Evolutionary conservation across 176 grass and related monocot species (phyloP).

Genomic region (Paspalum notatum): DNA sequence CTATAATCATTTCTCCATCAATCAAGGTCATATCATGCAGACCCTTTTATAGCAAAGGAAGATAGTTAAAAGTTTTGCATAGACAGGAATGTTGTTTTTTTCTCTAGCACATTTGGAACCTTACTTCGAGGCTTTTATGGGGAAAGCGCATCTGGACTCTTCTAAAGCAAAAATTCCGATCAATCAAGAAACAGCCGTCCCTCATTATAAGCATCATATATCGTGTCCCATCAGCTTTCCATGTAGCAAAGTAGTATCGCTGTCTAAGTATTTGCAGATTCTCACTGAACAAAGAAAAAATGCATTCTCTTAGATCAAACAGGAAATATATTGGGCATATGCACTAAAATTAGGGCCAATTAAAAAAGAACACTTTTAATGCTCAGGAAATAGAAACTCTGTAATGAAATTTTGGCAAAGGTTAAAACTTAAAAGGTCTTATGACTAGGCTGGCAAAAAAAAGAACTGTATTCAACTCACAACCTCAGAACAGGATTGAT

Average conservation of each 20-base stretch:
- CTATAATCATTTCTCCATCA: constrained; percentile 99
- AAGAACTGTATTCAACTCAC: not conserved
- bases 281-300: constrained; percentile 60
- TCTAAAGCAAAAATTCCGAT: constrained; percentile 89
- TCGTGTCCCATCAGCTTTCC: constrained; percentile 99
- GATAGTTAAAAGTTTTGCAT: constrained; percentile 17
- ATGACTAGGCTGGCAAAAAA: not conserved
- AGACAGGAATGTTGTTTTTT: constrained; percentile 16
- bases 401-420: not conserved
- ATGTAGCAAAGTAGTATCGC: constrained; percentile 99
- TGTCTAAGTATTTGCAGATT: constrained; percentile 97
- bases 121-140: constrained; percentile 79
- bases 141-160: constrained; percentile 99
- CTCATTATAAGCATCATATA: constrained; percentile 99
- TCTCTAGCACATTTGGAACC: constrained; percentile 28
- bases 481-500: not conserved
- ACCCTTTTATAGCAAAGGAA: constrained; percentile 51
- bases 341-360: not conserved
- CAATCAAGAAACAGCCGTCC: constrained; percentile 89
- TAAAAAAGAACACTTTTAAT: not conserved
- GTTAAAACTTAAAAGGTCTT: not conserved
- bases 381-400: not conserved
- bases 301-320: constrained; percentile 28
- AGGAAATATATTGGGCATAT: not conserved
- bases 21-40: constrained; percentile 88